A percentile compares a stretch with the other conserved stretches of the same genome.
Evolutionary conservation across 176 grass and related monocot genomes (phyloP).

Genomic region (Tuctoria greenei): DNA sequence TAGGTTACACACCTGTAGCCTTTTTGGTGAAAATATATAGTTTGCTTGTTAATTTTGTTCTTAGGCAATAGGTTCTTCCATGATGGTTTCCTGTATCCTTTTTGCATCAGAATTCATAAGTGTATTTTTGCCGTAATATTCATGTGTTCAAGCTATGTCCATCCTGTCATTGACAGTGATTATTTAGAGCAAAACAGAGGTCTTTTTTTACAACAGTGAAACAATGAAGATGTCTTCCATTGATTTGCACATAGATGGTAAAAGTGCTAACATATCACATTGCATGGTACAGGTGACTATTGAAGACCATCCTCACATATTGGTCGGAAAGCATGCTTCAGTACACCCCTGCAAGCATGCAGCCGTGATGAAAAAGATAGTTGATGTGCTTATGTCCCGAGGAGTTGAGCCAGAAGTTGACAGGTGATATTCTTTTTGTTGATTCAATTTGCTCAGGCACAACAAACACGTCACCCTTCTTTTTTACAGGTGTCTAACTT

Average conservation of each 20-base stretch:
- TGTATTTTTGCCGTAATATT: background rate
- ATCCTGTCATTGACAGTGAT: constrained; percentile 4
- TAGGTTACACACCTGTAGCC: background rate
- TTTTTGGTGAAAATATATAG: background rate
- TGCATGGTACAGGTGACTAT: constrained; percentile 76
- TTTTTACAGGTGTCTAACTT: background rate
- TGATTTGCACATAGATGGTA: background rate
- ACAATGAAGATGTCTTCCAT: background rate
- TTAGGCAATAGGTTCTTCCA: constrained; percentile 4
- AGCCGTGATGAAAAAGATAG: constrained; percentile 97
- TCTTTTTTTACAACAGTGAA: background rate
- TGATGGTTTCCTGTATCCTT: background rate
- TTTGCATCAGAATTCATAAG: background rate
- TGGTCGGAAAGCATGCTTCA: constrained; percentile 80
- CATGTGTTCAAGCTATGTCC: background rate
- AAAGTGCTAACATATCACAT: background rate
- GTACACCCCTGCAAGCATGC: constrained; percentile 92
- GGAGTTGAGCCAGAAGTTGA: constrained; percentile 94
- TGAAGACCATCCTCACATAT: constrained; percentile 92
- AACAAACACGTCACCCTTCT: background rate
- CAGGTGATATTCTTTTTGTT: constrained; percentile 50
- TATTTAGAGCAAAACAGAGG: constrained; percentile 7
- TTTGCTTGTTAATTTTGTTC: constrained; percentile 2
- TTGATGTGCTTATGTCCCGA: constrained; percentile 79
- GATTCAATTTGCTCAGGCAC: constrained; percentile 1